These are phyloP conservation scores for Raphidocelis subcapitata DNA, from an alignment of 139 green algal genomes.

Conservation along the genomic window DNA sequence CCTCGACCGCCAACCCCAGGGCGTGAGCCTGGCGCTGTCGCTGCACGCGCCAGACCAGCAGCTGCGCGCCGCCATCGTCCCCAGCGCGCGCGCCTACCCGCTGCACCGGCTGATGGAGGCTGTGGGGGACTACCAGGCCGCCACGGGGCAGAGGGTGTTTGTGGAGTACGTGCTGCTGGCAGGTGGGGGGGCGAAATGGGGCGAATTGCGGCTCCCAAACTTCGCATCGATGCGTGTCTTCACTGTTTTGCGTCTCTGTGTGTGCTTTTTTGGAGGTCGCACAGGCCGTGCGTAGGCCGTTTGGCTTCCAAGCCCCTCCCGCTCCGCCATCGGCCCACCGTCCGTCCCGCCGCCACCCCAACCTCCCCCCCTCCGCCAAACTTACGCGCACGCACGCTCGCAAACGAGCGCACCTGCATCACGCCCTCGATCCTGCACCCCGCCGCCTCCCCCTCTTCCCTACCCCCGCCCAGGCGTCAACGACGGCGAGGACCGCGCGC, in stretches of 20 bases:
- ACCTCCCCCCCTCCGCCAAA: not conserved
- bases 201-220: conserved; percentile 63
- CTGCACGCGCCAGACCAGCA: conserved; percentile 92
- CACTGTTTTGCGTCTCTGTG: not conserved
- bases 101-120: conserved; percentile 80
- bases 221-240: not conserved
- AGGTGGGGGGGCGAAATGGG: not conserved
- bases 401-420: too few relatives aligned
- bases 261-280: not conserved
- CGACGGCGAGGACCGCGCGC: conserved; percentile 70
- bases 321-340: not conserved
- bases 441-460: not conserved
- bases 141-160: conserved; percentile 70
- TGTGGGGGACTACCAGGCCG: conserved; percentile 72
- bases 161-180: conserved; percentile 96
- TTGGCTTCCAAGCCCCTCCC: not conserved
- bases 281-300: too few relatives aligned
- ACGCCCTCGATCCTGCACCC: not conserved
- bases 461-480: conserved; percentile 61
- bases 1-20: conserved; percentile 31
- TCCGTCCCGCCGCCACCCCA: not conserved
- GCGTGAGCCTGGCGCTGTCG: conserved; percentile 88
- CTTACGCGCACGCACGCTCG: too few relatives aligned
- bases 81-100: conserved; percentile 83
- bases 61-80: conserved; percentile 85